Evolutionary conservation across 768 basidiomycete species (phyloP).

Genomic region (Phaeotremella skinneri): DNA sequence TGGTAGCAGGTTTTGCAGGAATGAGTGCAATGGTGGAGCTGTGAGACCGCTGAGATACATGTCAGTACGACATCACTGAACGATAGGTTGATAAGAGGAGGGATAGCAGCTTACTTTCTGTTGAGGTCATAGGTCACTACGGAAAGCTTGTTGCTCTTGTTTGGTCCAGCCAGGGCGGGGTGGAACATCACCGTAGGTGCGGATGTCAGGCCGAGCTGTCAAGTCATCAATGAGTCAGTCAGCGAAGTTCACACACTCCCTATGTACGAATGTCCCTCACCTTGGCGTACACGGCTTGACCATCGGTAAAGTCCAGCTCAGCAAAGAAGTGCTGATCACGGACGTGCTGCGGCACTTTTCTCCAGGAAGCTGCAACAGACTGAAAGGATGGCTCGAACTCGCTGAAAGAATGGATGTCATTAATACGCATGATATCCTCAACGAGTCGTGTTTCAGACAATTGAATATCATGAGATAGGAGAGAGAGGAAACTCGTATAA

Average conservation of each 20-base stretch:
- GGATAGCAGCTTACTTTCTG: constrained; percentile 35
- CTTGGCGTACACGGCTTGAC: constrained; percentile 72
- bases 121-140: constrained; percentile 64
- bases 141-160: constrained; percentile 59
- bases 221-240: not conserved
- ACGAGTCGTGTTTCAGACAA: constrained; percentile 3
- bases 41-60: constrained; percentile 69
- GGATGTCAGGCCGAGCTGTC: constrained; percentile 72
- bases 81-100: constrained; percentile 8
- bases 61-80: constrained; percentile 7
- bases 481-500: not conserved
- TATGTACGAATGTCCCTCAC: constrained; percentile 53
- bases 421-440: too few relatives aligned
- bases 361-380: constrained; percentile 82
- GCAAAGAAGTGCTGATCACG: constrained; percentile 88
- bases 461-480: too few relatives aligned
- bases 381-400: constrained; percentile 81
- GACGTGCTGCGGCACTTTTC: constrained; percentile 60
- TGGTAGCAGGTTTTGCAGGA: constrained; percentile 71
- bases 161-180: constrained; percentile 69
- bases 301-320: constrained; percentile 80
- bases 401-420: too few relatives aligned
- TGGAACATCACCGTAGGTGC: constrained; percentile 82
- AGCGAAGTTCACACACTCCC: not conserved
- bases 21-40: constrained; percentile 69